Evolutionary conservation across 352 stramenopile species (phyloP), one percentile per base, ranked within the genome.

Genomic region (Globisporangium abappressorium): DNA sequence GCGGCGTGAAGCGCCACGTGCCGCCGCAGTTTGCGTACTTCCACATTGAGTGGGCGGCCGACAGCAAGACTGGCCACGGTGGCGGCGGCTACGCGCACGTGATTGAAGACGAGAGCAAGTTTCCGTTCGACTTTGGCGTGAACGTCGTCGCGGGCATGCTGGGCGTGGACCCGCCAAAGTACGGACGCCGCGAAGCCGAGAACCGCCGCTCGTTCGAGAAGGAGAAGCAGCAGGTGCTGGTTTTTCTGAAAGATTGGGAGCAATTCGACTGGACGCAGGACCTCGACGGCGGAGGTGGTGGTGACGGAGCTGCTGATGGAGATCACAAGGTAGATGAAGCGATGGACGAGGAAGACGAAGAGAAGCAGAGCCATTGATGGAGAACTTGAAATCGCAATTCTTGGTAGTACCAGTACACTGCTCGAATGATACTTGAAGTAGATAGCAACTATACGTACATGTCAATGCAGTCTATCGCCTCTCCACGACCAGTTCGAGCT

Each of bases 21-120:
- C 88, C 88, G 7, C 75, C 79, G 24, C 85, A 90, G n/a, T 93
- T 94, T 65, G 71, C 86, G 30, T 95, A 94, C 57, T 95, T 94
- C 65, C 84, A 95, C 68, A 91, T 95, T 49, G 84, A 92, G 69
- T 95, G 88, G 88, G 47, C 51, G 0, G 28, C 24, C 0, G 47
- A 24, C 4, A 78, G 62, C 26, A 49, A 33, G 22, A 24, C 56
- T 5, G 46, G 30, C 22, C 33, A 22, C 26, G 24, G 51, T 24
- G 71, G 71, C n/a, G 81, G 84, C 26, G 80, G 87, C 22, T 95
- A 93, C 41, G 85, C 78, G 0, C 87, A 95, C 46, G 85, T 95
- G 51, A 94, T 95, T 28, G 84, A 94, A 66, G 85, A 95, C 62
- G 83, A 90, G 56, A 64, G 72, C 33, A 80, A 87, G 65, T 95